These are phyloP conservation scores for Glomus cerebriforme DNA, from an alignment of 192 early-diverging fungal genomes.

Conservation along the genomic window DNA sequence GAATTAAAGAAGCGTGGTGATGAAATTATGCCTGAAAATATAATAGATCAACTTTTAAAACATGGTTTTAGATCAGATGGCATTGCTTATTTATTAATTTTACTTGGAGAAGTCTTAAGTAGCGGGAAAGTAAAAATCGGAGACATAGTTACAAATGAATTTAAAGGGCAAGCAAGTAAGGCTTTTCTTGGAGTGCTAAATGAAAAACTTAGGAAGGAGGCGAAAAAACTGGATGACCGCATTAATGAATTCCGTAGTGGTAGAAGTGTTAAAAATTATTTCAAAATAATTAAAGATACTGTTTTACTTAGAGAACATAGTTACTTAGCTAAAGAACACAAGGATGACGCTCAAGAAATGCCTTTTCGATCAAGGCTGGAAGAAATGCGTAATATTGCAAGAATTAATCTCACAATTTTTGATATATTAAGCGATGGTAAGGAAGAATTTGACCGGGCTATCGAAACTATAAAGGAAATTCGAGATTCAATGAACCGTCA, in stretches of 20 bases:
- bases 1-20: neutral
- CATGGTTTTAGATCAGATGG: slow-evolving; percentile 15
- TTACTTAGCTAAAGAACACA: neutral
- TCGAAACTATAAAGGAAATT: neutral
- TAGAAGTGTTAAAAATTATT: too few relatives aligned
- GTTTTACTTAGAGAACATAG: neutral
- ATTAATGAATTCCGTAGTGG: neutral
- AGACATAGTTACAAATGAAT: neutral
- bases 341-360: neutral
- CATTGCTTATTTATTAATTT: slow-evolving; percentile 5
- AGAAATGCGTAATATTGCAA: slow-evolving; percentile 17
- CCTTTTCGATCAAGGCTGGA: neutral
- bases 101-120: slow-evolving; percentile 1
- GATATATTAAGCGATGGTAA: neutral
- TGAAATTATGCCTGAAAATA: neutral
- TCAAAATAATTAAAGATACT: neutral
- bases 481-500: neutral
- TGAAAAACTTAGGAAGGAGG: neutral
- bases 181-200: neutral
- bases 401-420: neutral
- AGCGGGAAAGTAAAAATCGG: neutral
- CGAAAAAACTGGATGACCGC: neutral
- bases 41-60: neutral
- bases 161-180: neutral
- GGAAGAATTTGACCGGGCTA: neutral